phyloP scores from a whole-genome alignment of 768 basidiomycete species.

The Xanthoconium stramineum region DNA sequence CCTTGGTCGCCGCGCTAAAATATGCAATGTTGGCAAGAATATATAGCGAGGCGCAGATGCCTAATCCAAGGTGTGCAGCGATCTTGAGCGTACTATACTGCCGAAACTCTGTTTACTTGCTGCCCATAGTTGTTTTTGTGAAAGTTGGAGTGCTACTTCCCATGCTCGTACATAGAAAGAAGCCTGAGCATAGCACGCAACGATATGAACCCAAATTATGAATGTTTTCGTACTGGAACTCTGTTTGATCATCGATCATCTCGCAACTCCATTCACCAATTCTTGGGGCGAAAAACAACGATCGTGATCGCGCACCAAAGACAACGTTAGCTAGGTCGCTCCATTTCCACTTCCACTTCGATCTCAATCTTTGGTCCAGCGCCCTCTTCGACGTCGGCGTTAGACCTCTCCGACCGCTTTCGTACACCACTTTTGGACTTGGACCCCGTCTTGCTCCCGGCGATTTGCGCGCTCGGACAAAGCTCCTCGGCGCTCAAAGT shows the following conservation, averaged over 20 bases:
- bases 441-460: not conserved
- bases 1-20: not conserved
- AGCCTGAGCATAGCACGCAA: no score
- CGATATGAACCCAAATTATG: no score
- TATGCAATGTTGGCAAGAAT: not conserved
- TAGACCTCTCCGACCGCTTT: not conserved
- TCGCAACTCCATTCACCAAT: no score
- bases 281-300: no score
- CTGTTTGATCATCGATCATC: no score
- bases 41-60: not conserved
- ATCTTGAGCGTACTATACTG: not conserved
- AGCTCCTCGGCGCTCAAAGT: slow-evolving; percentile 50
- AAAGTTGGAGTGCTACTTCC: no score
- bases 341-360: slow-evolving; percentile 26
- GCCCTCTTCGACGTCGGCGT: not conserved
- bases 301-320: no score
- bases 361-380: slow-evolving; percentile 40
- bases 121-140: no score
- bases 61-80: not conserved
- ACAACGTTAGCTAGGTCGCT: not conserved
- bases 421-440: slow-evolving; percentile 14
- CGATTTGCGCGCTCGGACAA: slow-evolving; percentile 60
- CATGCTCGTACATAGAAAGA: no score
- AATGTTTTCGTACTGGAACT: no score
- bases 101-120: no score